Conservation (phyloP, 345 rosid species). For the Populus ilicifolia region DNA sequence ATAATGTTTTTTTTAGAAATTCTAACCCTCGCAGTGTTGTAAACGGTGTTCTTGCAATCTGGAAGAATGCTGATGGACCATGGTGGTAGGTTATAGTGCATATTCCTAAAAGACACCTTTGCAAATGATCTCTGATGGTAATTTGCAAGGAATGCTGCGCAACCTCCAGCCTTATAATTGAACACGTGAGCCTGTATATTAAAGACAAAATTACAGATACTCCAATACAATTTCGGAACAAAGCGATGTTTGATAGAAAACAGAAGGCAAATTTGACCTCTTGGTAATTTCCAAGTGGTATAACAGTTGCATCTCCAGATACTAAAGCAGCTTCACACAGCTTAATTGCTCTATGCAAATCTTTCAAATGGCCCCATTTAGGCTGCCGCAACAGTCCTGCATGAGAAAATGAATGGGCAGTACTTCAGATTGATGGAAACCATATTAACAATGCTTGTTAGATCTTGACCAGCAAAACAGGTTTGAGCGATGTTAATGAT, state of each 20-base stretch:
- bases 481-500: not conserved
- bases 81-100: constrained; percentile 91
- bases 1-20: not conserved
- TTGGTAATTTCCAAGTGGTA: constrained; percentile 74
- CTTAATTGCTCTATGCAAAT: constrained; percentile 89
- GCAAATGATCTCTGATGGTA: constrained; percentile 60
- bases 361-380: constrained; percentile 99
- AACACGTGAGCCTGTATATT: constrained; percentile 77
- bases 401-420: constrained; percentile 9
- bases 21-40: constrained; percentile 95
- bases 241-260: not conserved
- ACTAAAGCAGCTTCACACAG: constrained; percentile 87
- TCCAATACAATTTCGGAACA: not conserved
- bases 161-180: constrained; percentile 68
- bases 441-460: not conserved
- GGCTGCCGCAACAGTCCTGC: constrained; percentile 88
- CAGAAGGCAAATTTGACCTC: constrained; percentile 49
- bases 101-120: constrained; percentile 65
- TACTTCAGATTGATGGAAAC: constrained; percentile 6
- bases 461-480: not conserved
- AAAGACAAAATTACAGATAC: not conserved
- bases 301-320: constrained; percentile 57
- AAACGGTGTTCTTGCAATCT: constrained; percentile 94
- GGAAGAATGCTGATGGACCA: constrained; percentile 99
- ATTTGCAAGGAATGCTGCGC: constrained; percentile 95